These are phyloP conservation scores for Fusarium mangiferae DNA, from an alignment of 2,329 filamentous ascomycete genomes.

Conservation along the genomic window DNA sequence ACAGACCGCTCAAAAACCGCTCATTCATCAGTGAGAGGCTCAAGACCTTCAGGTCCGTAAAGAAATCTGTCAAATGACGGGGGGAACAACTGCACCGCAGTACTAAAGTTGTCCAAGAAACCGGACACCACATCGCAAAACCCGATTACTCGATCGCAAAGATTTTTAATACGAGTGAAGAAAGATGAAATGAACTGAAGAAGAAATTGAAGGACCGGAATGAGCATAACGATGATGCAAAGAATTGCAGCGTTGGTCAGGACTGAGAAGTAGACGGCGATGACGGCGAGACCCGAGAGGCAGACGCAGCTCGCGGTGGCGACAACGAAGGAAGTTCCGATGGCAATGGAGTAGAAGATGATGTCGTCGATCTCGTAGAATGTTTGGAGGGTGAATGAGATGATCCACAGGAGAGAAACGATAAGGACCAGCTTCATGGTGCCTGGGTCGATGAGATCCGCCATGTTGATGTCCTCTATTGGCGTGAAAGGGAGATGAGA, in stretches of 20 bases:
- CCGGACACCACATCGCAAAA: not conserved
- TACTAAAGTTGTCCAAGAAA: not conserved
- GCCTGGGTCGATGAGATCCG: not conserved
- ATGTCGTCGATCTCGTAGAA: not conserved
- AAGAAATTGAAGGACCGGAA: not conserved
- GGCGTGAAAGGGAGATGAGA: fast-evolving
- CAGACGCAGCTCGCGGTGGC: not conserved
- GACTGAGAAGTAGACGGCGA: not conserved
- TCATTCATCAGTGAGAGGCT: fast-evolving
- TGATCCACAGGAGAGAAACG: not conserved
- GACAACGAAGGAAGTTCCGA: not conserved
- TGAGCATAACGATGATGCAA: not conserved
- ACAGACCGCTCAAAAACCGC: too few species aligned
- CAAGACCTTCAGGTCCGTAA: not conserved
- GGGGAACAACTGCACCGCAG: not conserved
- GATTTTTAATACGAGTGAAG: fast-evolving
- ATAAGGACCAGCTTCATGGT: not conserved
- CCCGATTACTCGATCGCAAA: fast-evolving
- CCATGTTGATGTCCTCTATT: not conserved
- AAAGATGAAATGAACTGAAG: not conserved
- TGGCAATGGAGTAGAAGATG: not conserved
- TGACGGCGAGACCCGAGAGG: not conserved
- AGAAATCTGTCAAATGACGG: not conserved
- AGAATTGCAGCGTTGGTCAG: not conserved
- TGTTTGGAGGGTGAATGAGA: not conserved